Evolutionary conservation across 2,329 filamentous ascomycete genomes (phyloP).

Genomic region (Scedosporium dehoogii): DNA sequence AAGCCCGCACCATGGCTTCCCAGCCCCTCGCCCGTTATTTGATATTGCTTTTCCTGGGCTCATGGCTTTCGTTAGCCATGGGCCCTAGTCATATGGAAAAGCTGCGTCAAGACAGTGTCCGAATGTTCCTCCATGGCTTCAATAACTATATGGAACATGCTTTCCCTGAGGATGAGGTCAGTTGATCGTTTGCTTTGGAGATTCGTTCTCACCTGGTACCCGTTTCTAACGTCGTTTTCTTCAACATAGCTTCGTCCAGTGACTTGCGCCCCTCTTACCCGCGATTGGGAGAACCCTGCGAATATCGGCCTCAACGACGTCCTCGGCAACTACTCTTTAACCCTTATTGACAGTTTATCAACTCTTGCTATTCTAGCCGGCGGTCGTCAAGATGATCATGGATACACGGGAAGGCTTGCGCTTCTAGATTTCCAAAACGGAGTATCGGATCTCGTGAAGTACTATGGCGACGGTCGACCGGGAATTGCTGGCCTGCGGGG

Average conservation of each 20-base stretch:
- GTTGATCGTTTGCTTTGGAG: conserved; percentile 3
- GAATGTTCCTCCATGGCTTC: conserved; percentile 96
- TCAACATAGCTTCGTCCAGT: conserved; percentile 63
- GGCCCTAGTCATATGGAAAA: conserved; percentile 42
- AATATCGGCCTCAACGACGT: conserved; percentile 91
- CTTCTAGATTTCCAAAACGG: conserved; percentile 71
- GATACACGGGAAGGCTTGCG: conserved; percentile 34
- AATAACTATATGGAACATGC: conserved; percentile 90
- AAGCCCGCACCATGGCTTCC: background rate
- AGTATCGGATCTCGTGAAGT: conserved; percentile 61
- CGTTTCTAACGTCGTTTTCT: conserved; percentile 10
- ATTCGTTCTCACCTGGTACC: background rate
- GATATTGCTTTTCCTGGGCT: conserved; percentile 3
- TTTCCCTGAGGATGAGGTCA: conserved; percentile 86
- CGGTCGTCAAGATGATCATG: conserved; percentile 36
- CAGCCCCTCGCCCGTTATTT: background rate
- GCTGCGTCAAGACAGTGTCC: conserved; percentile 50
- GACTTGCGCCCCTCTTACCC: conserved; percentile 72
- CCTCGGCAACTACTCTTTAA: conserved; percentile 92
- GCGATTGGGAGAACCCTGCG: conserved; percentile 68
- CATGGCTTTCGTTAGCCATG: conserved; percentile 41
- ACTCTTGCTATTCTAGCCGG: conserved; percentile 89
- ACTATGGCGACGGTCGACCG: conserved; percentile 77
- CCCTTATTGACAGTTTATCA: conserved; percentile 88
- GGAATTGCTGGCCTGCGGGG: conserved; percentile 61